A percentile compares a stretch with the other conserved stretches of the same genome.
phyloP scores from a whole-genome alignment of 306 rosid genomes.

The Quercus variabilis region DNA sequence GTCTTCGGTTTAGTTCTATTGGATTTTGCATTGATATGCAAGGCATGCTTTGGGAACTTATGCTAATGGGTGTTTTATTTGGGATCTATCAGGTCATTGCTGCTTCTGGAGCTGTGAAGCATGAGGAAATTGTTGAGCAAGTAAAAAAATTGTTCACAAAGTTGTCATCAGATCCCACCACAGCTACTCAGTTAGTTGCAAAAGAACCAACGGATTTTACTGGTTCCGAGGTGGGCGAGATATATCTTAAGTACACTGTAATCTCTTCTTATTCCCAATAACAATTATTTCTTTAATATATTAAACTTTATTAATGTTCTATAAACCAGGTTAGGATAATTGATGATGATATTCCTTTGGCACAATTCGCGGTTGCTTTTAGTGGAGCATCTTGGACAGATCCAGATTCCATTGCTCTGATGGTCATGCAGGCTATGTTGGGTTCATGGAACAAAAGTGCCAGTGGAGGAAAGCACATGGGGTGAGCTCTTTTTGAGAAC shows the following conservation, averaged over 20 bases:
- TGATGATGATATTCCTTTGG: constrained; percentile 81
- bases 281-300: background rate
- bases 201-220: constrained; percentile 82
- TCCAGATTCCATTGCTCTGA: constrained; percentile 87
- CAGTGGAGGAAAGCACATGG: constrained; percentile 96
- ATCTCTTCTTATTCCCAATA: background rate
- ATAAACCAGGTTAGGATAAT: constrained; percentile 76
- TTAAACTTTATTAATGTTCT: constrained; percentile 8
- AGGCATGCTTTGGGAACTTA: background rate
- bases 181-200: constrained; percentile 72
- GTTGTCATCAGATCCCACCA: constrained; percentile 71
- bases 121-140: constrained; percentile 67
- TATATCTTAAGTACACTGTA: background rate
- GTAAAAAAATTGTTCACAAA: constrained; percentile 70
- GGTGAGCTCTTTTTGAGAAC: constrained; percentile 39
- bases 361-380: constrained; percentile 93
- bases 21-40: background rate
- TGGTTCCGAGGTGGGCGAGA: constrained; percentile 80
- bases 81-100: constrained; percentile 58
- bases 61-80: constrained; percentile 1
- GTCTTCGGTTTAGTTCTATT: background rate
- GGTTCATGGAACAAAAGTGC: constrained; percentile 93
- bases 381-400: constrained; percentile 97
- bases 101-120: constrained; percentile 91
- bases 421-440: constrained; percentile 99